These are phyloP conservation scores for Pythium coloratum DNA, from an alignment of 352 stramenopile species.

Conservation along the genomic window DNA sequence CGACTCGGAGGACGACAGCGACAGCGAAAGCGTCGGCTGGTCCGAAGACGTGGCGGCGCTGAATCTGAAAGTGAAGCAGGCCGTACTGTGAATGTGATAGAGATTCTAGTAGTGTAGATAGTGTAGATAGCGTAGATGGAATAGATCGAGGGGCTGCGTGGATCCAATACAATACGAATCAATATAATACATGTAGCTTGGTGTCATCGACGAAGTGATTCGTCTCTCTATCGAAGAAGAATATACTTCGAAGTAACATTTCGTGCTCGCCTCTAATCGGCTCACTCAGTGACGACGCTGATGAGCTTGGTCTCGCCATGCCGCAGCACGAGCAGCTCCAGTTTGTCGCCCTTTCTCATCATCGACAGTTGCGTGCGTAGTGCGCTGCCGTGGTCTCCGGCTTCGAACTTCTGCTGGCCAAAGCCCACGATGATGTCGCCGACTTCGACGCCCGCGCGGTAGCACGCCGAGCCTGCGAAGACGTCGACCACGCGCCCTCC, in stretches of 20 bases:
- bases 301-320: slow-evolving; percentile 41
- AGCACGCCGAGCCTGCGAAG: slow-evolving; percentile 48
- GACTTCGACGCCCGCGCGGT: slow-evolving; percentile 47
- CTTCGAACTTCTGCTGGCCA: slow-evolving; percentile 43
- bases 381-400: slow-evolving; percentile 48
- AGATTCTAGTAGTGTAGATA: background rate
- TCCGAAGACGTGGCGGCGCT: background rate
- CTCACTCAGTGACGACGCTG: slow-evolving; percentile 38
- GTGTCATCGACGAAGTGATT: background rate
- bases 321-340: slow-evolving; percentile 47
- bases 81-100: background rate
- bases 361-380: slow-evolving; percentile 54
- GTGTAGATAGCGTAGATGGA: background rate
- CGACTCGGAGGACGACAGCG: slow-evolving; percentile 39
- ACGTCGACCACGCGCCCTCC: slow-evolving; percentile 52
- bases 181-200: background rate
- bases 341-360: slow-evolving; percentile 52
- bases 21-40: slow-evolving; percentile 30
- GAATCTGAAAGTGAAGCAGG: background rate
- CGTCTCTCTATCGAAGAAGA: background rate
- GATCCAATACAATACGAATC: background rate
- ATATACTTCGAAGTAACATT: background rate
- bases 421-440: slow-evolving; percentile 58
- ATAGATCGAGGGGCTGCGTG: background rate
- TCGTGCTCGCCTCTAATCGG: too few relatives aligned